Evolutionary conservation across 1,139 yeast genomes (phyloP).

Genomic region (Pneumocystis jirovecii): DNA sequence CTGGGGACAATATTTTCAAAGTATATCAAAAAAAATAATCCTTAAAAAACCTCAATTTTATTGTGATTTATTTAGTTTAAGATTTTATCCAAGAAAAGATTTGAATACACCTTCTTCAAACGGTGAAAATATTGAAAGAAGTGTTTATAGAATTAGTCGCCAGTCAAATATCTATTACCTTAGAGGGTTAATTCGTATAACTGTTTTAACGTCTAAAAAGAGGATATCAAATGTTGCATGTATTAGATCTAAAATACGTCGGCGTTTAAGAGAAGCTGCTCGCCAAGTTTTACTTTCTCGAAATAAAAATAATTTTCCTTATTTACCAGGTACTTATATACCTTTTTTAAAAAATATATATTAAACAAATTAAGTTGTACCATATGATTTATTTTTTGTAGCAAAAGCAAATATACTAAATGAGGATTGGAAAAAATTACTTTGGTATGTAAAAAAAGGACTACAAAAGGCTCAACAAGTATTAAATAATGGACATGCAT

Average conservation of each 20-base stretch:
- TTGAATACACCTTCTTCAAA: neutral
- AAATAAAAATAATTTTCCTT: neutral
- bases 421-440: neutral
- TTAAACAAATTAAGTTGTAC: neutral
- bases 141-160: neutral
- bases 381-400: neutral
- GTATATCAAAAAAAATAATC: neutral
- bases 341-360: neutral
- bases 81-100: neutral
- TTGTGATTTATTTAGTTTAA: neutral
- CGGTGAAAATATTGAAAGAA: neutral
- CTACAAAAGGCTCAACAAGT: neutral
- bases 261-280: neutral
- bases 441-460: neutral
- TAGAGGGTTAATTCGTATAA: neutral
- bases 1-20: neutral
- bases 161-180: neutral
- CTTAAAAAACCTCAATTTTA: neutral
- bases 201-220: neutral
- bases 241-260: neutral
- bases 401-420: neutral
- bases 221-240: neutral
- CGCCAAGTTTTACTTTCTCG: neutral
- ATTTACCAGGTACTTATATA: neutral
- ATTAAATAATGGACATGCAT: neutral